Evolutionary conservation across 768 basidiomycete genomes (phyloP), one percentile per base, ranked within the genome.

Genomic region (Boletus tylopilopsis): DNA sequence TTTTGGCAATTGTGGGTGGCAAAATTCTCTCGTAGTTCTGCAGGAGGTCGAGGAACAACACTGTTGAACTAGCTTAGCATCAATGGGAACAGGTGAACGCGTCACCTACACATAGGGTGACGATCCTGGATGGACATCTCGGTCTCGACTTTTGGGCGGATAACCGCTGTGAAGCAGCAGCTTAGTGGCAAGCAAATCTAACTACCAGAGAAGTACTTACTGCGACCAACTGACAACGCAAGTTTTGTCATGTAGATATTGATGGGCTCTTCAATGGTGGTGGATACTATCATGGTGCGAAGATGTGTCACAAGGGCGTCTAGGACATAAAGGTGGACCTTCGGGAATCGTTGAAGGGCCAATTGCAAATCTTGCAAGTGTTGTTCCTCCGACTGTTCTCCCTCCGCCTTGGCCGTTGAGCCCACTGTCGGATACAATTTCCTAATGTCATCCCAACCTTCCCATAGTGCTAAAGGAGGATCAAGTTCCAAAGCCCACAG

Each of bases 401-500:
- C 77, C 16, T 83, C 85, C n/a, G 61, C 58, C 57, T 78, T 81
- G 1, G 64, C 64, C 22, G 76, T 63, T 10, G 80, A 77, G 22
- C 86, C 84, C 46, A 89, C 79, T 69, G 73, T 77, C 6, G 91
- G 92, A 61, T 96, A 97, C n/a, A 96, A 56, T 54, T 82, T 85
- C 47, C 90, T 79, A 53, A 94, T 75, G 25, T 96, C 94, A 36
- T 94, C 92, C 89, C 94, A 98, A 38, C 87, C 82, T 60, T 94
- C 91, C 76, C 85, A 95, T 40, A 88, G 71, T 16, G 82, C 78
- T 11, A 96, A 66, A 23, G 95, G 93, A 8, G 91, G 90, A 61
- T 92, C 84, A 23, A 98, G 78, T 66, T 98, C 94, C n/a, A 96
- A 74, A 21, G 85, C 64, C 90, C 92, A 97, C 13, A 98, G 71